phyloP scores from a whole-genome alignment of 352 stramenopile genomes.

The Globisporangium mamillatum region DNA sequence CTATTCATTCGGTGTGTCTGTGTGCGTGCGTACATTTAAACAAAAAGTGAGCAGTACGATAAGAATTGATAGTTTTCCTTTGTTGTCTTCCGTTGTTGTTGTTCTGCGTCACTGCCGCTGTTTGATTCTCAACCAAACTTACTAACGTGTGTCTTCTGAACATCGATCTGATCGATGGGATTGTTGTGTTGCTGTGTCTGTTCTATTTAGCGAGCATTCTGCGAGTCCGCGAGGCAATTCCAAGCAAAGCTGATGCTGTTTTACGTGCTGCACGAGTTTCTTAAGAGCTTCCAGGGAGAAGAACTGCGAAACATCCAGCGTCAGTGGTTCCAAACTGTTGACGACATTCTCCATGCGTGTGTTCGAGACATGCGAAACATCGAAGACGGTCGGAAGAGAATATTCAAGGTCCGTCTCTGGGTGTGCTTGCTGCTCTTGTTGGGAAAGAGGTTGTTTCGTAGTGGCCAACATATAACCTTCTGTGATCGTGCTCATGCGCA shows the following conservation, averaged over 20 bases:
- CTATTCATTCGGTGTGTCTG: slow-evolving; percentile 2
- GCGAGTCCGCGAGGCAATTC: slow-evolving; percentile 58
- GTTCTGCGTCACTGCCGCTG: not conserved
- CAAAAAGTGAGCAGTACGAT: slow-evolving; percentile 10
- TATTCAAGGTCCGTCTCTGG: slow-evolving; percentile 57
- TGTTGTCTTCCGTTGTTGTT: slow-evolving; percentile 19
- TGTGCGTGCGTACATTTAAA: slow-evolving; percentile 8
- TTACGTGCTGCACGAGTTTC: slow-evolving; percentile 86
- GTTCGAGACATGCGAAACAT: slow-evolving; percentile 62
- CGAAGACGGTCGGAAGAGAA: slow-evolving; percentile 65
- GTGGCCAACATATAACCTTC: not conserved
- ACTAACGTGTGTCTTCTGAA: not conserved
- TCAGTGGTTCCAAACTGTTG: slow-evolving; percentile 79
- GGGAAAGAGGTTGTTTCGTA: too few species aligned
- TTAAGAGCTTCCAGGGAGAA: slow-evolving; percentile 75
- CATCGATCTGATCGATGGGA: slow-evolving; percentile 4
- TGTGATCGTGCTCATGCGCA: slow-evolving; percentile 16
- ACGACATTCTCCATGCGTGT: slow-evolving; percentile 72
- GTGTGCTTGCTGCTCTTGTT: not conserved
- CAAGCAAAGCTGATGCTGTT: slow-evolving; percentile 85
- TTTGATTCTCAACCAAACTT: not conserved
- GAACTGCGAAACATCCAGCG: slow-evolving; percentile 55
- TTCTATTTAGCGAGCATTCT: slow-evolving; percentile 47
- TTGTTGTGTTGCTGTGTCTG: slow-evolving; percentile 11
- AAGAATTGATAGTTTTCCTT: slow-evolving; percentile 21